phyloP scores from a whole-genome alignment of 306 rosid genomes.

The Lathyrus sativus region DNA sequence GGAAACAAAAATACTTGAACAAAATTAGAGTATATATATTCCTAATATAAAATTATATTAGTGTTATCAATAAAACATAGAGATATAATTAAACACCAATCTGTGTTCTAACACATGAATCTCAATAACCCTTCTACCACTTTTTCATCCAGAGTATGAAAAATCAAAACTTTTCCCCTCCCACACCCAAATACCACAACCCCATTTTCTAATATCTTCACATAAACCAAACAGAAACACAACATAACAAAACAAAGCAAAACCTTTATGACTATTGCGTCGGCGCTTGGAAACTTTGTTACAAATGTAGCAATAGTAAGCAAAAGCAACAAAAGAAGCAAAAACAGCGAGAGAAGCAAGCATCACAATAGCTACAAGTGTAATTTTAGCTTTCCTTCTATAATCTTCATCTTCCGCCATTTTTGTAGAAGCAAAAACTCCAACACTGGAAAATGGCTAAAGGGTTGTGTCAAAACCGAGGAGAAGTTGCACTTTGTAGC shows the following conservation, averaged over 20 bases:
- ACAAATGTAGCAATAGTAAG: slow-evolving; percentile 86
- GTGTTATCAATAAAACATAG: too few species aligned
- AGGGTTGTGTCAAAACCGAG: slow-evolving; percentile 22
- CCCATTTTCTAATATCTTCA: slow-evolving; percentile 21
- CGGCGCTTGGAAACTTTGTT: slow-evolving; percentile 70
- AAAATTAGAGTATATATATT: too few species aligned
- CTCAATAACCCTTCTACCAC: background rate
- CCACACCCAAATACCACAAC: background rate
- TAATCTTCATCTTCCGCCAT: slow-evolving; percentile 70
- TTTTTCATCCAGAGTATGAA: background rate
- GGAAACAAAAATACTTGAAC: too few species aligned
- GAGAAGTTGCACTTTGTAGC: slow-evolving; percentile 30
- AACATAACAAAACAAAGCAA: background rate
- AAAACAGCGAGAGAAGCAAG: slow-evolving; percentile 76
- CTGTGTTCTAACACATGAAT: background rate
- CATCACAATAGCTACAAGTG: slow-evolving; percentile 54
- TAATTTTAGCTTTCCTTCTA: slow-evolving; percentile 59
- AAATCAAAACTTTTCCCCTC: slow-evolving; percentile 6
- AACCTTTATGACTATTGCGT: slow-evolving; percentile 56
- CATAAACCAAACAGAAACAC: slow-evolving; percentile 3
- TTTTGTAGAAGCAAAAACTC: slow-evolving; percentile 27
- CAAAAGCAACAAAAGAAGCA: slow-evolving; percentile 69
- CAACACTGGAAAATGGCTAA: background rate
- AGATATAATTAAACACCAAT: too few species aligned
- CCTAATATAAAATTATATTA: too few species aligned